Evolutionary conservation across 805 yeast species (phyloP).

Genomic region (Candida ulmi): DNA sequence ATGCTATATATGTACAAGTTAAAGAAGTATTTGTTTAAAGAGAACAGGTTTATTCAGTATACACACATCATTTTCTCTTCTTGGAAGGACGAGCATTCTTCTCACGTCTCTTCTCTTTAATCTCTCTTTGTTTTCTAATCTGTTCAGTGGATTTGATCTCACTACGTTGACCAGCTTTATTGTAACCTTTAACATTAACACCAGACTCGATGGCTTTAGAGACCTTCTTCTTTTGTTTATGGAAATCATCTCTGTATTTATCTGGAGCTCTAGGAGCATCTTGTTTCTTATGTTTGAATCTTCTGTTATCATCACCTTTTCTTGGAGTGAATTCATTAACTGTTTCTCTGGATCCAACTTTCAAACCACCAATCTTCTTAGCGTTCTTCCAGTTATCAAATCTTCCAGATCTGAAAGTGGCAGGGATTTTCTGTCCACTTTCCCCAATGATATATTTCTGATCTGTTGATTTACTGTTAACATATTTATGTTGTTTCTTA

Average conservation of each 20-base stretch:
- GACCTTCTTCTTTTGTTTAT: slow-evolving; percentile 75
- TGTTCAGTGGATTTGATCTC: slow-evolving; percentile 69
- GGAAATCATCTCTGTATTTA: slow-evolving; percentile 80
- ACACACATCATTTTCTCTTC: slow-evolving; percentile 28
- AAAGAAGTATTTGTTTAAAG: too few species aligned
- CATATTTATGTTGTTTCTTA: slow-evolving; percentile 83
- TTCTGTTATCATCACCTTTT: slow-evolving; percentile 33
- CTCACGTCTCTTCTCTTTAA: slow-evolving; percentile 64
- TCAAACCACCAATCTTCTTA: slow-evolving; percentile 47
- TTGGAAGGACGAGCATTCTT: slow-evolving; percentile 80
- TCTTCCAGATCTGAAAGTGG: slow-evolving; percentile 84
- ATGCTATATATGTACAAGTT: too few species aligned
- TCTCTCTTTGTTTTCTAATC: slow-evolving; percentile 70
- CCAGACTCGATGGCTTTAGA: slow-evolving; percentile 77
- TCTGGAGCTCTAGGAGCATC: slow-evolving; percentile 91
- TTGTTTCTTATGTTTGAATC: slow-evolving; percentile 66
- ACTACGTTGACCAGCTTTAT: slow-evolving; percentile 27
- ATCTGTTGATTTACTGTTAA: slow-evolving; percentile 74
- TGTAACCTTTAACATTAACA: slow-evolving; percentile 56
- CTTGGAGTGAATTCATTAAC: slow-evolving; percentile 24
- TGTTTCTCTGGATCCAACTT: slow-evolving; percentile 51
- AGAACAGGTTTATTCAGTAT: too few species aligned
- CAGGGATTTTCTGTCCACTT: slow-evolving; percentile 89
- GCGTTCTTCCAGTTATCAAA: slow-evolving; percentile 88
- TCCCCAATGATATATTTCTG: slow-evolving; percentile 90